Evolutionary conservation across 768 basidiomycete genomes (phyloP).

Genomic region (Naganishia randhawae): DNA sequence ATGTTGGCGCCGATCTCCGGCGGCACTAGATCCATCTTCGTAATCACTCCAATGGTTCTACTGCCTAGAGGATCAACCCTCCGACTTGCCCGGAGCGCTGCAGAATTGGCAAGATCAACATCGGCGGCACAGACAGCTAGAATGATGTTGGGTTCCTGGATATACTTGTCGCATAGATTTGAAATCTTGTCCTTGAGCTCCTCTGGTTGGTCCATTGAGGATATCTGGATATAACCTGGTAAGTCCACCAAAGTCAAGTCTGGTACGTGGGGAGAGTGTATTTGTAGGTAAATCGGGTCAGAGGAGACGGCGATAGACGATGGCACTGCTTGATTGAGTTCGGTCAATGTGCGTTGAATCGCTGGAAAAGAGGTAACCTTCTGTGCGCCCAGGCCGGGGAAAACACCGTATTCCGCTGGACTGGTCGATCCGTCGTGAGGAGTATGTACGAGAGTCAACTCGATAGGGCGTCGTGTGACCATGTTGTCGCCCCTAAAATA

Average conservation of each 20-base stretch:
- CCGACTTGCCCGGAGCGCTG: slow-evolving; percentile 85
- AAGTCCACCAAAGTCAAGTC: slow-evolving; percentile 96
- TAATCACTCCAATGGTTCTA: slow-evolving; percentile 93
- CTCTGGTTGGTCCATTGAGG: slow-evolving; percentile 93
- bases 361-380: slow-evolving; percentile 85
- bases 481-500: slow-evolving; percentile 84
- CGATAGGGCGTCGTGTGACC: slow-evolving; percentile 97
- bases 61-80: slow-evolving; percentile 91
- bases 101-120: slow-evolving; percentile 96
- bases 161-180: slow-evolving; percentile 86
- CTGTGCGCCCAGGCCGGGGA: slow-evolving; percentile 68
- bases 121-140: slow-evolving; percentile 98
- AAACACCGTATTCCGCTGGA: slow-evolving; percentile 79
- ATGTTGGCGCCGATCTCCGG: slow-evolving; percentile 77
- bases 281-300: slow-evolving; percentile 92
- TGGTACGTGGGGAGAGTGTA: slow-evolving; percentile 91
- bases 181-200: slow-evolving; percentile 88
- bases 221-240: slow-evolving; percentile 93
- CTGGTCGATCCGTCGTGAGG: slow-evolving; percentile 59
- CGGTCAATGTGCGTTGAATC: slow-evolving; percentile 87
- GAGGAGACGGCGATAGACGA: slow-evolving; percentile 84
- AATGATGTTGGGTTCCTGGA: slow-evolving; percentile 98
- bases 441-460: slow-evolving; percentile 92
- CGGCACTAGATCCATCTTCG: slow-evolving; percentile 96
- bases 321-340: slow-evolving; percentile 90